A percentile compares a stretch with the other conserved stretches of the same genome.
Evolutionary conservation across 257 asterid genomes (phyloP).

Genomic region (Primulina huaijiensis): DNA sequence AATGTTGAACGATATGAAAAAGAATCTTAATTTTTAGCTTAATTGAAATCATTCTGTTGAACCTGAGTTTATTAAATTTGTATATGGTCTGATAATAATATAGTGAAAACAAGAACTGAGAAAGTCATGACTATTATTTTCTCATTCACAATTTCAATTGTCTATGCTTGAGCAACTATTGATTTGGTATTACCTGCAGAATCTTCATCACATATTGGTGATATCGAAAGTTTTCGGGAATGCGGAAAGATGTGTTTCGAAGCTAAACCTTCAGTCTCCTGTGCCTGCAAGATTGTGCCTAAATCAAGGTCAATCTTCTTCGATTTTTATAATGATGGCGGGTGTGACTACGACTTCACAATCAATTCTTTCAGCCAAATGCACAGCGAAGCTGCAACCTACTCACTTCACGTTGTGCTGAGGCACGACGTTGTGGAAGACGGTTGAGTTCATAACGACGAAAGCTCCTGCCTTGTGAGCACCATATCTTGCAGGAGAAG

Average conservation of each 20-base stretch:
- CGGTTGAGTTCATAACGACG: conserved; percentile 26
- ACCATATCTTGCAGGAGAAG: conserved; percentile 26
- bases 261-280: conserved; percentile 22
- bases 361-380: conserved; percentile 26
- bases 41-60: not conserved
- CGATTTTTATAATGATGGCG: conserved; percentile 20
- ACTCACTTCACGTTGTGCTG: conserved; percentile 24
- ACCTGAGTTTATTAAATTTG: not conserved
- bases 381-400: conserved; percentile 26
- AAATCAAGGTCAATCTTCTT: conserved; percentile 19
- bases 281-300: conserved; percentile 19
- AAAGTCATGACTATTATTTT: not conserved
- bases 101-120: not conserved
- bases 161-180: not conserved
- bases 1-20: not conserved
- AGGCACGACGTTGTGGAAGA: conserved; percentile 29
- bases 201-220: not conserved
- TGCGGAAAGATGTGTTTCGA: conserved; percentile 42
- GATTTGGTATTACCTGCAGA: not conserved
- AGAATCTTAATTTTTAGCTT: not conserved
- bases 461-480: conserved; percentile 29
- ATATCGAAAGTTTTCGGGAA: not conserved
- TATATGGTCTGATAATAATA: not conserved
- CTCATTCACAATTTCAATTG: not conserved
- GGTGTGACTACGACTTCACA: conserved; percentile 11